Base-by-base conservation (phyloP, 1,139 yeast species). In the Yamadazyma sp. region DNA sequence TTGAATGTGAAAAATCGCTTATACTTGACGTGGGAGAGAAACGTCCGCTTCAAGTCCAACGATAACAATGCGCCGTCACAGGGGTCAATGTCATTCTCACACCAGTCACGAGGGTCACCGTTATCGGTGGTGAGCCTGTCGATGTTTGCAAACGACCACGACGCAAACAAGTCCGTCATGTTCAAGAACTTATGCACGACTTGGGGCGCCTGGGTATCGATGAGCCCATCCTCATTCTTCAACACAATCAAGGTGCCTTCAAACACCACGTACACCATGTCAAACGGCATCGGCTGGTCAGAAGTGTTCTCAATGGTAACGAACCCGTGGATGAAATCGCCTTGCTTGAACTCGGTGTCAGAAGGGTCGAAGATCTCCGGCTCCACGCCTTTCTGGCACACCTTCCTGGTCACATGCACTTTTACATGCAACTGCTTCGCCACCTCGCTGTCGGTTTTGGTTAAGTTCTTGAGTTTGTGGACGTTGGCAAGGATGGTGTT, bases 91-190 rank as follows among this genome's bases (percentile, higher is more conserved):
- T 71, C 77, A 2, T 75, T 75, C 20, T 60, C 66, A 51, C 77
- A 71, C 77, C 77, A 72, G 53, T 71, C 77, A 45, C 67, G 72
- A 4, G 77, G 77, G 44, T 71, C 74, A 1, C 75, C 76, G 41
- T 69, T 58, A 47, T 72, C 77, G 5, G 76, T 70, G 11, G 60
- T 64, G 18, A 72, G 54, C 31, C 77, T 50, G 47, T 68, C 73
- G 25, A 72, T 71, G 47, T 71, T 71, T 22, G 77, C 74, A 48
- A 62, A 71, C 6, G 73, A 58, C 77, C 77, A 72, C 28, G 69
- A 64, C 2, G 77, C 77, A 54, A 67, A 71, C 25, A 72, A 53
- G 46, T 72, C 77, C 31, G 68, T 56, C 75, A 71, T 71, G 42
- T 66, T 69, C 41, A 71, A 55, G 45, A 70, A 70, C 43, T 63